phyloP scores from a whole-genome alignment of 1,284 basidiomycete species.

The Trametes pubescens region DNA sequence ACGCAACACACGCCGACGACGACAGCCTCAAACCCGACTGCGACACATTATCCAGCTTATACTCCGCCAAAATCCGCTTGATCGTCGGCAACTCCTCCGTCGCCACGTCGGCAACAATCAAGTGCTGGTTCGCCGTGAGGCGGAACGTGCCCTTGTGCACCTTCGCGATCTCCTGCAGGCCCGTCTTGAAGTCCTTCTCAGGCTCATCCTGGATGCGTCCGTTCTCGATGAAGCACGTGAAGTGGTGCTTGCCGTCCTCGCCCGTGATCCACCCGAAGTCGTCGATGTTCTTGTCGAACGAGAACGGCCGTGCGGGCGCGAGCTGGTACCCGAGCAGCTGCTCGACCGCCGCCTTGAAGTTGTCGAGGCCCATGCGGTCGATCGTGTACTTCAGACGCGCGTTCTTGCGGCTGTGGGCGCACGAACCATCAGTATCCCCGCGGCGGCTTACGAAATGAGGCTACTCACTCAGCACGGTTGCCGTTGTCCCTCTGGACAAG shows the following conservation, averaged over 20 bases:
- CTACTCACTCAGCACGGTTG: slow-evolving; percentile 86
- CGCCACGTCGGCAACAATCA: slow-evolving; percentile 88
- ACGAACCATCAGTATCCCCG: slow-evolving; percentile 22
- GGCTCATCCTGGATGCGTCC: slow-evolving; percentile 96
- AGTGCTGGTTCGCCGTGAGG: slow-evolving; percentile 94
- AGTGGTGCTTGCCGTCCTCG: slow-evolving; percentile 90
- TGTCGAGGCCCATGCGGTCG: slow-evolving; percentile 90
- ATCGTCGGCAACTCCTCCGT: slow-evolving; percentile 79
- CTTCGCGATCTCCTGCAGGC: slow-evolving; percentile 91
- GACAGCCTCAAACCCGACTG: slow-evolving; percentile 85
- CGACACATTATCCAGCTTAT: slow-evolving; percentile 91
- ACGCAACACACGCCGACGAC: slow-evolving; percentile 95
- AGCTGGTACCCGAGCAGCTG: slow-evolving; percentile 86
- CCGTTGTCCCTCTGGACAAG: slow-evolving; percentile 95
- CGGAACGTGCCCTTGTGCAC: slow-evolving; percentile 95
- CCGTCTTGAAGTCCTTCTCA: slow-evolving; percentile 91
- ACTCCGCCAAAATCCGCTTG: slow-evolving; percentile 84
- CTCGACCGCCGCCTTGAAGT: slow-evolving; percentile 93
- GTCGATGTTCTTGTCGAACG: slow-evolving; percentile 93
- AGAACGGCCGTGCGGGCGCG: slow-evolving; percentile 76
- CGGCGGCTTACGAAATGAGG: slow-evolving; percentile 1
- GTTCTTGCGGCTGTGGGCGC: slow-evolving; percentile 59
- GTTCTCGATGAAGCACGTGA: slow-evolving; percentile 97
- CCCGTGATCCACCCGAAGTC: slow-evolving; percentile 94
- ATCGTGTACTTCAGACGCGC: slow-evolving; percentile 97